Evolutionary conservation across 179 eudicot species (phyloP), one percentile per base, ranked within the genome.

Genomic region (Beta macrorhiza): DNA sequence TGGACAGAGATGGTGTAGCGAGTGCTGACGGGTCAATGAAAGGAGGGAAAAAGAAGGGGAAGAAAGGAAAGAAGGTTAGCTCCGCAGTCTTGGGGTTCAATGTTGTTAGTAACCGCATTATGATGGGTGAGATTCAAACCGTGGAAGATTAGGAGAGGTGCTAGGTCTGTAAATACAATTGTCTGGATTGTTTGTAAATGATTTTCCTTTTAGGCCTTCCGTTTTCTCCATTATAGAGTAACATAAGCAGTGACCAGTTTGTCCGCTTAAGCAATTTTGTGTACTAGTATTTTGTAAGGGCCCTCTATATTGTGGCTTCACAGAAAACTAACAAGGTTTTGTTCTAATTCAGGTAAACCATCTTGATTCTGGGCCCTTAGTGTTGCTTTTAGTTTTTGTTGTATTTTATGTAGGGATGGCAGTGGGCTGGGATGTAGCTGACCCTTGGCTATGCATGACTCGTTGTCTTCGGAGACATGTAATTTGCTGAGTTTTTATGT

Each of bases 41-140:
- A 84, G 95, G 92, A 58, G 93, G 97, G 20, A 97, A 93, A 88
- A 97, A 95, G 92, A 95, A 88, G 82, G 99, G 95, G 13, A 97
- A 92, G 88, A 97, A 94, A 78, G 99, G 99, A 75, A 97, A 97
- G 87, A 97, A 97, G 90, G 94, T 95, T 25, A 97, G 93, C 79
- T 86, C 93, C 1, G 67, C 92, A 0, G 95, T 85, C 62, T 84
- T 97, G 87, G 99, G 99, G 70, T 97, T 97, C 80, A 97, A 91
- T 61, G 98, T 97, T 1, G 94, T 95, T 17, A 97, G 98, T 92
- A 97, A 97, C 89, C 91, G 99, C 49, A 97, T 97, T 76, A 95
- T 97, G 99, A 95, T 95, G 98, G 99, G 99, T 29, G 99, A 97
- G 92, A 97, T 97, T 78, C 98, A 97, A 85, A 84, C 87, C 0